Evolutionary conservation across 768 basidiomycete species (phyloP).

Genomic region (Leccinum barrowsii): DNA sequence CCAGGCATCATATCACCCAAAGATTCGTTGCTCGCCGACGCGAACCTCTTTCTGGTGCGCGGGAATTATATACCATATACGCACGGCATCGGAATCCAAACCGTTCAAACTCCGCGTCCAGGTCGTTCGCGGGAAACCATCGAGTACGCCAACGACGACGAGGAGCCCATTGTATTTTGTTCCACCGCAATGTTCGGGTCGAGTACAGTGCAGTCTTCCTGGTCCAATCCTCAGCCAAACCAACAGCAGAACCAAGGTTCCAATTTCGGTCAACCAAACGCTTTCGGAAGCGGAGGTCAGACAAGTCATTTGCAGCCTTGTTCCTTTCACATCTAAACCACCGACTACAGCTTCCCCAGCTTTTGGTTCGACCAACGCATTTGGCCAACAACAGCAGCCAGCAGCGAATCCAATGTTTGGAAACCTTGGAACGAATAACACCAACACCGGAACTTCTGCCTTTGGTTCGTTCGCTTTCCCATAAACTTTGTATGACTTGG

Average conservation of each 20-base stretch:
- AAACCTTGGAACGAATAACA: slow-evolving; percentile 39
- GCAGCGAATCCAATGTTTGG: slow-evolving; percentile 83
- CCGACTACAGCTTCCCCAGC: slow-evolving; percentile 47
- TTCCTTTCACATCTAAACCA: slow-evolving; percentile 23
- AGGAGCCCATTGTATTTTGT: slow-evolving; percentile 9
- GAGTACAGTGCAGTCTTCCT: slow-evolving; percentile 52
- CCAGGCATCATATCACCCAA: slow-evolving; percentile 45
- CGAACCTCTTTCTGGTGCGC: slow-evolving; percentile 16
- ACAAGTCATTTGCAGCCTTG: slow-evolving; percentile 28
- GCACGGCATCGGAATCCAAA: slow-evolving; percentile 16
- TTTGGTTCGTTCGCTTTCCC: slow-evolving; percentile 32
- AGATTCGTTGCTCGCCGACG: neutral
- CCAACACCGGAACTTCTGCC: slow-evolving; percentile 30
- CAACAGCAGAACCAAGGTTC: slow-evolving; percentile 51
- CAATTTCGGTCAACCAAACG: slow-evolving; percentile 68
- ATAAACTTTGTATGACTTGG: slow-evolving; percentile 1
- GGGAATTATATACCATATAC: slow-evolving; percentile 24
- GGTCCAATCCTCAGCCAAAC: slow-evolving; percentile 65
- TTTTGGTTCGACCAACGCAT: slow-evolving; percentile 52
- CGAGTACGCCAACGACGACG: slow-evolving; percentile 26
- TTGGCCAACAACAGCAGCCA: slow-evolving; percentile 67
- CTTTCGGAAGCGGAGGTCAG: slow-evolving; percentile 55
- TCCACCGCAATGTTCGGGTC: slow-evolving; percentile 56
- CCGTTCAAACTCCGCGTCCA: slow-evolving; percentile 15
- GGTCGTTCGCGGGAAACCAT: slow-evolving; percentile 10